A percentile compares a stretch with the other conserved stretches of the same genome.
These are phyloP conservation scores for Plasmopara halstedii DNA, from an alignment of 352 stramenopile species.

Conservation along the genomic window DNA sequence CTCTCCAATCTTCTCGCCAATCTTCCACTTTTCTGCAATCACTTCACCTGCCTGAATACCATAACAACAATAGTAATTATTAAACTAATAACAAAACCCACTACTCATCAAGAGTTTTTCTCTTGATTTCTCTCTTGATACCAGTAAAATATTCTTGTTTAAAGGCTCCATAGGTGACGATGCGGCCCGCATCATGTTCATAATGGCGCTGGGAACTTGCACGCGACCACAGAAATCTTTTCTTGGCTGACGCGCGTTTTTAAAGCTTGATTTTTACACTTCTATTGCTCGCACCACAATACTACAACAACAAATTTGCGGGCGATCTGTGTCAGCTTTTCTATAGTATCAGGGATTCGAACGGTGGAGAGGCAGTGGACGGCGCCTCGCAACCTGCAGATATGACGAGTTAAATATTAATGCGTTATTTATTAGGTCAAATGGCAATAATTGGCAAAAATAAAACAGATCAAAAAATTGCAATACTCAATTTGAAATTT, in stretches of 20 bases:
- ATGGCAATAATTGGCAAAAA: not conserved
- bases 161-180: slow-evolving; percentile 48
- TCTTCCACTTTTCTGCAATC: slow-evolving; percentile 74
- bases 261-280: not conserved
- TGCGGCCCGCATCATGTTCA: slow-evolving; percentile 25
- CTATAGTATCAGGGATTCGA: too few relatives aligned
- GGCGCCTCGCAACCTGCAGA: too few relatives aligned
- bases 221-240: slow-evolving; percentile 7
- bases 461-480: too few relatives aligned
- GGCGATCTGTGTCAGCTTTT: too few relatives aligned
- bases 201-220: not conserved
- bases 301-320: not conserved
- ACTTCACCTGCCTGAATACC: slow-evolving; percentile 67
- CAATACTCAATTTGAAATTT: too few relatives aligned
- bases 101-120: slow-evolving; percentile 1
- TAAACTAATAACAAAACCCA: not conserved
- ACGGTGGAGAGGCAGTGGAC: too few relatives aligned
- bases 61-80: slow-evolving; percentile 1
- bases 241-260: not conserved
- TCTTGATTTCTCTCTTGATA: slow-evolving; percentile 11
- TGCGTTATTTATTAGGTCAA: too few relatives aligned
- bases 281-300: not conserved
- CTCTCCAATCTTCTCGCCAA: slow-evolving; percentile 85
- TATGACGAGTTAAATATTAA: too few relatives aligned
- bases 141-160: slow-evolving; percentile 82